Conservation (phyloP, 108 stramenopile genomes). For the Nitzschia sp. region DNA sequence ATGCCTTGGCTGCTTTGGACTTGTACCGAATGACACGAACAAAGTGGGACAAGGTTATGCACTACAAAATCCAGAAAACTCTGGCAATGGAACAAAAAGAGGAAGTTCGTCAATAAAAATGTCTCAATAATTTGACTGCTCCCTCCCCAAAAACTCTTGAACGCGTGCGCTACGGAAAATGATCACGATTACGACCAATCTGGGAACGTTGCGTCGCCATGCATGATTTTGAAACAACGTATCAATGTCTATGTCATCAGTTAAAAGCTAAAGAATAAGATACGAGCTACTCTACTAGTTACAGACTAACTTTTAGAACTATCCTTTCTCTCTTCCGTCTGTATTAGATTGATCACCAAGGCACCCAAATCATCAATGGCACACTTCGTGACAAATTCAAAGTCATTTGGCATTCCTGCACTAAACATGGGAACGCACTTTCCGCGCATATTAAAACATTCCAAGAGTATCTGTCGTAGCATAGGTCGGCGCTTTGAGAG, state of each 20-base stretch:
- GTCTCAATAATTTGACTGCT: too few relatives aligned
- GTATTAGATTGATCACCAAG: conserved; percentile 35
- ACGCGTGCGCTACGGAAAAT: background rate
- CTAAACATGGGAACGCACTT: conserved; percentile 58
- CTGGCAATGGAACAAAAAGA: background rate
- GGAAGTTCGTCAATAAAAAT: background rate
- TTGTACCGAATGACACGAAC: conserved; percentile 67
- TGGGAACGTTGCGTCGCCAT: background rate
- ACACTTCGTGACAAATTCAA: conserved; percentile 46
- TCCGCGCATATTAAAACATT: conserved; percentile 62
- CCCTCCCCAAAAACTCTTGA: too few relatives aligned
- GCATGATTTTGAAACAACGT: too few relatives aligned
- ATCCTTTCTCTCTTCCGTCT: conserved; percentile 1
- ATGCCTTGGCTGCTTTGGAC: conserved; percentile 77
- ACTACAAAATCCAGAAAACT: conserved; percentile 12
- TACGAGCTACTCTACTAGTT: too few relatives aligned
- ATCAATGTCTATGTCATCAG: too few relatives aligned
- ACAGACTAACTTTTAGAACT: too few relatives aligned
- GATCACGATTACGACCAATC: background rate
- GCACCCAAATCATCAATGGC: conserved; percentile 49
- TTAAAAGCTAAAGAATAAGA: too few relatives aligned
- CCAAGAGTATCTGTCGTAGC: conserved; percentile 54
- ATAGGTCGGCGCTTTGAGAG: conserved; percentile 52
- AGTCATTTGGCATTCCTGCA: background rate
- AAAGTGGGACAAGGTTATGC: conserved; percentile 68